Percentiles rank a stretch among this genome's conserved stretches.
These are phyloP conservation scores for Sugiyamaella qingdaonensis DNA, from an alignment of 805 yeast species.

Conservation along the genomic window DNA sequence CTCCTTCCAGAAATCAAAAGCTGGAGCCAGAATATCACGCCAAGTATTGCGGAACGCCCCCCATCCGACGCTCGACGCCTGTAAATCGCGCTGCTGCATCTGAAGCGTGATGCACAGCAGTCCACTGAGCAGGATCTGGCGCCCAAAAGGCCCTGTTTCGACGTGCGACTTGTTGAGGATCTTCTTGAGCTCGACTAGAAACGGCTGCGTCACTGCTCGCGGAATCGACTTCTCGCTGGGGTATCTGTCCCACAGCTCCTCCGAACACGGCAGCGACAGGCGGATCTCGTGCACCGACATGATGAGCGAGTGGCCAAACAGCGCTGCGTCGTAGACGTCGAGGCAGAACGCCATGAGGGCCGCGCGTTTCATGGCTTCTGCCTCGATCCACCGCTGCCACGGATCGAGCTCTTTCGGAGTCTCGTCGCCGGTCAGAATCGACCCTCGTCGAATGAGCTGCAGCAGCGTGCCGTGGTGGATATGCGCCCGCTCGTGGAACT, in stretches of 20 bases:
- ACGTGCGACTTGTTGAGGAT: slow-evolving; percentile 50
- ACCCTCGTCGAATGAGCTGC: slow-evolving; percentile 70
- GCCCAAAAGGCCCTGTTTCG: slow-evolving; percentile 54
- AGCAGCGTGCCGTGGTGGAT: slow-evolving; percentile 84
- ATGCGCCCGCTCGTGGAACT: slow-evolving; percentile 75
- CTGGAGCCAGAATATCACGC: slow-evolving; percentile 66
- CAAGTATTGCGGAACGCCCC: slow-evolving; percentile 45
- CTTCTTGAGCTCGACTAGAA: slow-evolving; percentile 54
- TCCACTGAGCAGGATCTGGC: slow-evolving; percentile 63
- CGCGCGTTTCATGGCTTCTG: slow-evolving; percentile 71
- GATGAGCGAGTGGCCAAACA: slow-evolving; percentile 67
- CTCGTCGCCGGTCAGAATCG: slow-evolving; percentile 45
- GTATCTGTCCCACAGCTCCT: slow-evolving; percentile 49
- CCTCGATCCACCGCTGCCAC: slow-evolving; percentile 70
- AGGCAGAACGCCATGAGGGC: slow-evolving; percentile 78
- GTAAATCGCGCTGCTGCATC: slow-evolving; percentile 68
- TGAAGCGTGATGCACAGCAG: slow-evolving; percentile 62
- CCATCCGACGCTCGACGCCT: slow-evolving; percentile 47
- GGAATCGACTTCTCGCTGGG: slow-evolving; percentile 26
- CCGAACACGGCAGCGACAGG: slow-evolving; percentile 59
- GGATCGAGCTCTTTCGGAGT: slow-evolving; percentile 28
- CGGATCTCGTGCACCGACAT: slow-evolving; percentile 59
- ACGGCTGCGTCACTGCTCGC: slow-evolving; percentile 32
- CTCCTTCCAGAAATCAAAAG: slow-evolving; percentile 63
- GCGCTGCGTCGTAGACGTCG: slow-evolving; percentile 73